Percentiles rank a stretch among this genome's conserved stretches.
phyloP scores from a whole-genome alignment of 208 protist species.

The Trypanosoma caninum region DNA sequence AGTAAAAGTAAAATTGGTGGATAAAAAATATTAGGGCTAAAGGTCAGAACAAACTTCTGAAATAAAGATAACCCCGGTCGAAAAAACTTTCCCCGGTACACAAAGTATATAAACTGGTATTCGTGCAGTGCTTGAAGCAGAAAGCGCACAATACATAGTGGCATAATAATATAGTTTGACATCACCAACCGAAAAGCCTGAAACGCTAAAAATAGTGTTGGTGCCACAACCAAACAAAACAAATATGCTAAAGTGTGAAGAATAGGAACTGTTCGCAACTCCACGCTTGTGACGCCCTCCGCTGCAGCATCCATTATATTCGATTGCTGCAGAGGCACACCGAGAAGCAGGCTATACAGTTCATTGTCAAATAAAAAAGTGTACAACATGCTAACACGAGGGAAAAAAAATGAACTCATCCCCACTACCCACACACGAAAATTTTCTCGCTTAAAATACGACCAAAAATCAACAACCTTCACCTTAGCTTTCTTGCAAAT shows the following conservation, averaged over 20 bases:
- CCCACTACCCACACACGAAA: conserved; percentile 43
- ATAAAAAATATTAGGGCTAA: conserved; percentile 33
- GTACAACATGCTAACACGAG: conserved; percentile 36
- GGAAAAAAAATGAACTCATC: conserved; percentile 34
- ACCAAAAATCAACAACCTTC: conserved; percentile 29
- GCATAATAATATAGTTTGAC: conserved; percentile 49
- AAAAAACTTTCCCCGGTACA: conserved; percentile 31
- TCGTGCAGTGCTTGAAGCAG: conserved; percentile 38
- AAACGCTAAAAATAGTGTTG: conserved; percentile 46
- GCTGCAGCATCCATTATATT: conserved; percentile 7
- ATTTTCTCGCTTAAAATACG: conserved; percentile 35
- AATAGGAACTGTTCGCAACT: conserved; percentile 8
- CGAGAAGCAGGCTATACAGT: conserved; percentile 29
- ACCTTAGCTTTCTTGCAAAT: conserved; percentile 4
- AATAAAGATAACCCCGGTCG: conserved; percentile 14
- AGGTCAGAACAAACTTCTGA: conserved; percentile 28
- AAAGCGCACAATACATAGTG: conserved; percentile 36
- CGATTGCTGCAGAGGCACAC: conserved; percentile 1
- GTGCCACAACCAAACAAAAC: conserved; percentile 30
- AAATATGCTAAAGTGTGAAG: conserved; percentile 26
- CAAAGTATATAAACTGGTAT: conserved; percentile 28
- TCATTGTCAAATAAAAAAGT: conserved; percentile 39
- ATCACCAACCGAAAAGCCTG: conserved; percentile 22
- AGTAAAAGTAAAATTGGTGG: conserved; percentile 26
- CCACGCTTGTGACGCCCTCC: background rate